These are phyloP conservation scores for Begonia fuchsioides DNA, from an alignment of 306 rosid genomes.

Conservation along the genomic window DNA sequence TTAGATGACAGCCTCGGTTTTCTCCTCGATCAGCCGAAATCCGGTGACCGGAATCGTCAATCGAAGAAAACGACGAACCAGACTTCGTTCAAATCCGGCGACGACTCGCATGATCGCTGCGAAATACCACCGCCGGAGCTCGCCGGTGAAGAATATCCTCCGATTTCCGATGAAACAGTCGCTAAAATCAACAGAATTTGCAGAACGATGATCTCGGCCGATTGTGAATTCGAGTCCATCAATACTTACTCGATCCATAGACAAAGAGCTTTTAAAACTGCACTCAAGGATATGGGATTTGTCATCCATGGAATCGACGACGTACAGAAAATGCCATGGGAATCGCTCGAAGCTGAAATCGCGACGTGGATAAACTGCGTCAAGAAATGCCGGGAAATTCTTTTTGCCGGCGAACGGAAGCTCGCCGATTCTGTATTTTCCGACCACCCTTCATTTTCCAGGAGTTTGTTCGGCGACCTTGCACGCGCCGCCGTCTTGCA, in stretches of 20 bases:
- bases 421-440: conserved; percentile 23
- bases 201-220: conserved; percentile 19
- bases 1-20: conserved; percentile 56
- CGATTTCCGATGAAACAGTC: conserved; percentile 18
- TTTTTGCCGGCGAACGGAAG: conserved; percentile 26
- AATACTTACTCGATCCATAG: conserved; percentile 27
- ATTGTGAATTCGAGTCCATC: conserved; percentile 34
- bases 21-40: conserved; percentile 37
- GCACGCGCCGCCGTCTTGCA: conserved; percentile 25
- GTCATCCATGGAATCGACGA: conserved; percentile 52
- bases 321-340: conserved; percentile 39
- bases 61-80: too few species aligned
- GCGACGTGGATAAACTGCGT: conserved; percentile 32
- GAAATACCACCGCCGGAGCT: conserved; percentile 1
- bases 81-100: too few species aligned
- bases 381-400: conserved; percentile 18
- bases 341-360: conserved; percentile 22
- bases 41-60: conserved; percentile 9
- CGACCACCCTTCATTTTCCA: neutral
- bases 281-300: conserved; percentile 19
- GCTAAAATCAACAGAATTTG: conserved; percentile 21
- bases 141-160: conserved; percentile 16
- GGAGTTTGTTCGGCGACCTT: conserved; percentile 25
- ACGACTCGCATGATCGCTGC: neutral
- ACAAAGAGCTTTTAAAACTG: conserved; percentile 28